Percentiles rank a stretch among this genome's conserved stretches.
phyloP scores from a whole-genome alignment of 169 alveolate genomes.

The Plasmodium malariae region DNA sequence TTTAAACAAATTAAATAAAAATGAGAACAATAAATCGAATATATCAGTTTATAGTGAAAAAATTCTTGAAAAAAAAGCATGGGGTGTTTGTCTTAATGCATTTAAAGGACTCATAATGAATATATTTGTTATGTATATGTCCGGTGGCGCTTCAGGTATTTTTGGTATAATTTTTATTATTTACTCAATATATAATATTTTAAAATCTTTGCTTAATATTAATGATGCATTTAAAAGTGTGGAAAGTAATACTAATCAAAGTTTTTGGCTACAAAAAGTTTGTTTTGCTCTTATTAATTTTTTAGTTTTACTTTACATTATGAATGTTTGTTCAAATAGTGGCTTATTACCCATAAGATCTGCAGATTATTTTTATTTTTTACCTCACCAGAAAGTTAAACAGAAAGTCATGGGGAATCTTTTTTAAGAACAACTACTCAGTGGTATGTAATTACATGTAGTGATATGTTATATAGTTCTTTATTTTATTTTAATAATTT shows the following conservation, averaged over 20 bases:
- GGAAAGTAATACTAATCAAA: slow-evolving; percentile 41
- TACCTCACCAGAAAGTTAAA: slow-evolving; percentile 64
- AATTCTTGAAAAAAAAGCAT: slow-evolving; percentile 43
- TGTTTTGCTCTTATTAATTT: slow-evolving; percentile 52
- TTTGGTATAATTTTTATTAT: slow-evolving; percentile 71
- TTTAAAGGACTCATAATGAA: slow-evolving; percentile 70
- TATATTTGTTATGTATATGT: slow-evolving; percentile 75
- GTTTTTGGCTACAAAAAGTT: slow-evolving; percentile 40
- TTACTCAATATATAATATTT: slow-evolving; percentile 58
- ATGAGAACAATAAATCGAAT: slow-evolving; percentile 33
- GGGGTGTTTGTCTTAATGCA: slow-evolving; percentile 60
- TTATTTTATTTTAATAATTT: no score
- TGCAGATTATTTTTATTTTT: slow-evolving; percentile 68
- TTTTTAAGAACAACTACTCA: slow-evolving; percentile 20
- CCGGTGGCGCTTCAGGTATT: slow-evolving; percentile 75
- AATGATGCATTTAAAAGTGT: slow-evolving; percentile 68
- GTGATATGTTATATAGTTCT: no score
- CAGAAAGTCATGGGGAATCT: slow-evolving; percentile 44
- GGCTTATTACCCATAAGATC: slow-evolving; percentile 64
- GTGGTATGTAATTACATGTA: neutral
- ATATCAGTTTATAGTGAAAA: neutral
- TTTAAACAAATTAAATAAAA: slow-evolving; percentile 46
- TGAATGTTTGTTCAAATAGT: slow-evolving; percentile 71
- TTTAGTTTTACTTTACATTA: slow-evolving; percentile 36
- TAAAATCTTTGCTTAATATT: slow-evolving; percentile 65